A percentile compares a stretch with the other conserved stretches of the same genome.
phyloP scores from a whole-genome alignment of 2,329 filamentous ascomycete species.

The Trichoderma sp. region DNA sequence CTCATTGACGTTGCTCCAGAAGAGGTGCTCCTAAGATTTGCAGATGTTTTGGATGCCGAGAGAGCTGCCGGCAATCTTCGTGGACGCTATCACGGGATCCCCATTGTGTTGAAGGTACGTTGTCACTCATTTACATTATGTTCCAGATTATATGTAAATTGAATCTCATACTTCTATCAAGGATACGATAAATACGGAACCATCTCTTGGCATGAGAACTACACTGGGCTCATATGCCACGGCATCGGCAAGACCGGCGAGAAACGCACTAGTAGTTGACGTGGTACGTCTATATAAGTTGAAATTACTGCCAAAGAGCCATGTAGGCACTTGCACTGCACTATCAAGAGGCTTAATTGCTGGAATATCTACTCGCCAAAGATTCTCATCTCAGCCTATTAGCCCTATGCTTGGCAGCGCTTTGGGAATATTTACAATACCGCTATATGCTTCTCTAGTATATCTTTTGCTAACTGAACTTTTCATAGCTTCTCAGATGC shows the following conservation, averaged over 20 bases:
- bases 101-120: background rate
- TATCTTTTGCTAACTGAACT: too few relatives aligned
- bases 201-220: background rate
- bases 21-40: background rate
- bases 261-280: background rate
- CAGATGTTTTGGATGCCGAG: background rate
- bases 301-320: background rate
- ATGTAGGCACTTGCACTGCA: background rate
- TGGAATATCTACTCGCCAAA: background rate
- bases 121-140: rapidly evolving
- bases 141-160: too few relatives aligned
- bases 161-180: background rate
- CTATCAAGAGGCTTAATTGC: background rate
- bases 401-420: too few relatives aligned
- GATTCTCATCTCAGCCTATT: too few relatives aligned
- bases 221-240: background rate
- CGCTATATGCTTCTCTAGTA: too few relatives aligned
- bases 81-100: background rate
- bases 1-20: background rate
- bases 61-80: background rate
- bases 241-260: background rate
- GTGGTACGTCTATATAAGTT: background rate
- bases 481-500: background rate
- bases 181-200: background rate
- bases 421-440: too few relatives aligned